A percentile compares a stretch with the other conserved stretches of the same genome.
phyloP scores from a whole-genome alignment of 1,284 basidiomycete species.

The Rhizoctonia solani region DNA sequence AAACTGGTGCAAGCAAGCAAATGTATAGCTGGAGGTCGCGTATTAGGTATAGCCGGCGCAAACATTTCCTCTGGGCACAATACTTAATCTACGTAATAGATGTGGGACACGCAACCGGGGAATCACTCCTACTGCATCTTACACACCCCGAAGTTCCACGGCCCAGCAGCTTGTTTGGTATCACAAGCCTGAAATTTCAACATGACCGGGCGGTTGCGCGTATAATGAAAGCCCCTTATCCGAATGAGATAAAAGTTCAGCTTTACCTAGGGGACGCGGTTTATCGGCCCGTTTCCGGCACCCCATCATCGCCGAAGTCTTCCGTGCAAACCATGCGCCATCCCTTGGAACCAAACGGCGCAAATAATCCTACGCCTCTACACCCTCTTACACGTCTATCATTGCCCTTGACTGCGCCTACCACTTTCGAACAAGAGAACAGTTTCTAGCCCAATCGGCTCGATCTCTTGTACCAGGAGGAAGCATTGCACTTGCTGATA shows the following conservation, averaged over 20 bases:
- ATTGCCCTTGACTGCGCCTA: conserved; percentile 70
- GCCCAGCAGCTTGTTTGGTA: conserved; percentile 57
- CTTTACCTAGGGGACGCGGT: conserved; percentile 59
- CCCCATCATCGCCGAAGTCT: conserved; percentile 42
- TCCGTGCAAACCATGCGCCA: conserved; percentile 48
- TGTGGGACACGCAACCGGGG: conserved; percentile 72
- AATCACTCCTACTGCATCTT: conserved; percentile 62
- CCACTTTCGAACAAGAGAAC: conserved; percentile 61
- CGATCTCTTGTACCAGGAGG: conserved; percentile 56
- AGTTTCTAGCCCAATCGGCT: conserved; percentile 56
- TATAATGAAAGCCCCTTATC: conserved; percentile 42
- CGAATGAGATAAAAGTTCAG: conserved; percentile 33
- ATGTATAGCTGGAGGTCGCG: conserved; percentile 49
- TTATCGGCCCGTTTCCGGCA: conserved; percentile 52
- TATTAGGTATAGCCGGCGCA: conserved; percentile 60
- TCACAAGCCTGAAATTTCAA: conserved; percentile 63
- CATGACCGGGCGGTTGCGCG: conserved; percentile 54
- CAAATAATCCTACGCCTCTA: conserved; percentile 7
- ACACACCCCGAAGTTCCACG: conserved; percentile 53
- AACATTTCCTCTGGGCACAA: neutral
- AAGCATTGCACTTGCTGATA: conserved; percentile 65
- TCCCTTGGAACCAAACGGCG: conserved; percentile 47
- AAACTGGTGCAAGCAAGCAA: conserved; percentile 55
- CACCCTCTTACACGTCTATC: conserved; percentile 45
- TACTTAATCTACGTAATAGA: conserved; percentile 48